Conservation (phyloP, 176 grass and related monocot species). For the Pontederia paniculata region DNA sequence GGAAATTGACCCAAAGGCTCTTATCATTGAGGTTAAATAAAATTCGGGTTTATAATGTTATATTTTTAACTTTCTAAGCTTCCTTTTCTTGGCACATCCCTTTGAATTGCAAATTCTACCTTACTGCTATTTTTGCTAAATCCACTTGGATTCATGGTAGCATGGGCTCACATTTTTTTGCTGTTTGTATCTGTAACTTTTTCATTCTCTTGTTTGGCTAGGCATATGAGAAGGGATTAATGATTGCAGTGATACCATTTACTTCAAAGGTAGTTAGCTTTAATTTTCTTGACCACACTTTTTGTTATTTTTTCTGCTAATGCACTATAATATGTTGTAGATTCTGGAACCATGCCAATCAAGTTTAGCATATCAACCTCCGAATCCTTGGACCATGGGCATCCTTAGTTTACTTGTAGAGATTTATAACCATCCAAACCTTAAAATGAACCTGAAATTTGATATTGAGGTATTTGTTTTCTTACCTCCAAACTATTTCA, state of each 20-base stretch:
- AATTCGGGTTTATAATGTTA: neutral
- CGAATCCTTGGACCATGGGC: conserved; percentile 98
- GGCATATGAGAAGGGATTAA: conserved; percentile 93
- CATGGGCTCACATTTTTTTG: neutral
- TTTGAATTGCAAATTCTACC: too few relatives aligned
- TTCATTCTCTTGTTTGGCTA: conserved; percentile 27
- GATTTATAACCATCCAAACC: conserved; percentile 91
- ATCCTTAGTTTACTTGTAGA: conserved; percentile 91
- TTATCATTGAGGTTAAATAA: conserved; percentile 69
- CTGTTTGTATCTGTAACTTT: conserved; percentile 14
- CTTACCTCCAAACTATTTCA: conserved; percentile 15
- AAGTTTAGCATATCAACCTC: conserved; percentile 91
- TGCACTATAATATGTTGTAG: conserved; percentile 33
- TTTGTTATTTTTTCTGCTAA: conserved; percentile 13
- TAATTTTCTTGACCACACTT: neutral
- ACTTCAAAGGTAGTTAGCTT: conserved; percentile 75
- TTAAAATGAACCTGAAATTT: conserved; percentile 99
- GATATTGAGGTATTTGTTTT: conserved; percentile 71
- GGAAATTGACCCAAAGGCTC: conserved; percentile 92
- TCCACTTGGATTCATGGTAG: too few relatives aligned
- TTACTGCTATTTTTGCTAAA: too few relatives aligned
- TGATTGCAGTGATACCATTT: conserved; percentile 96
- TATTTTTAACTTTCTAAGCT: neutral
- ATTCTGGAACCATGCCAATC: conserved; percentile 92
- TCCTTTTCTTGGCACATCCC: too few relatives aligned